A percentile compares a stretch with the other conserved stretches of the same genome.
phyloP scores from a whole-genome alignment of 805 yeast species.

The Komagataella kurtzmanii region DNA sequence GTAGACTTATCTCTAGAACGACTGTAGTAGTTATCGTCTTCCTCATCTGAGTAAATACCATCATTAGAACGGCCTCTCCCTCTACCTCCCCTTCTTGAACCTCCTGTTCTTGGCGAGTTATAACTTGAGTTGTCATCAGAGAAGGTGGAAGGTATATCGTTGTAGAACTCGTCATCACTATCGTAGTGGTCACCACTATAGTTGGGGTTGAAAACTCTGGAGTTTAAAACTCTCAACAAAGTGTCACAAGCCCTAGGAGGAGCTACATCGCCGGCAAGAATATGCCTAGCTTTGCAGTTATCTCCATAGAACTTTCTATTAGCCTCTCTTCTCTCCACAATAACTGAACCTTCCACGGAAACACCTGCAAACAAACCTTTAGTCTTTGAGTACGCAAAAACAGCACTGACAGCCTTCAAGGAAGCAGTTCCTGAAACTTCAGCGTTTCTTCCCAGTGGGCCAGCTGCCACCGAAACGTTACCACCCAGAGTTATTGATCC shows the following conservation, averaged over 20 bases:
- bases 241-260: slow-evolving; percentile 88
- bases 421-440: slow-evolving; percentile 97
- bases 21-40: slow-evolving; percentile 9
- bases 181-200: slow-evolving; percentile 31
- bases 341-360: slow-evolving; percentile 90
- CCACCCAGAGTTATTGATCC: slow-evolving; percentile 95
- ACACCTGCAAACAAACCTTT: slow-evolving; percentile 97
- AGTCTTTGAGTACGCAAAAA: slow-evolving; percentile 87
- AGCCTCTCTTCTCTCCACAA: slow-evolving; percentile 95
- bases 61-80: slow-evolving; percentile 10
- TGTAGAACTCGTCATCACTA: slow-evolving; percentile 53
- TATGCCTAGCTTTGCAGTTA: slow-evolving; percentile 76
- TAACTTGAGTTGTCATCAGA: slow-evolving; percentile 18
- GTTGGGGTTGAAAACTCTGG: slow-evolving; percentile 60
- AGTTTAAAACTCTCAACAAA: slow-evolving; percentile 72
- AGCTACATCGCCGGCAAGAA: slow-evolving; percentile 78
- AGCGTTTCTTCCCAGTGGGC: slow-evolving; percentile 94
- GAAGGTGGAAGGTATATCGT: slow-evolving; percentile 63
- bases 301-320: slow-evolving; percentile 89
- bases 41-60: slow-evolving; percentile 24
- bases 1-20: slow-evolving; percentile 11
- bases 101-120: slow-evolving; percentile 20
- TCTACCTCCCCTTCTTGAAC: slow-evolving; percentile 7
- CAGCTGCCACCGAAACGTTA: slow-evolving; percentile 90
- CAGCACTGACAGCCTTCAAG: slow-evolving; percentile 73